These are phyloP conservation scores for Pythium pyrilobum DNA, from an alignment of 352 stramenopile genomes.

Conservation along the genomic window DNA sequence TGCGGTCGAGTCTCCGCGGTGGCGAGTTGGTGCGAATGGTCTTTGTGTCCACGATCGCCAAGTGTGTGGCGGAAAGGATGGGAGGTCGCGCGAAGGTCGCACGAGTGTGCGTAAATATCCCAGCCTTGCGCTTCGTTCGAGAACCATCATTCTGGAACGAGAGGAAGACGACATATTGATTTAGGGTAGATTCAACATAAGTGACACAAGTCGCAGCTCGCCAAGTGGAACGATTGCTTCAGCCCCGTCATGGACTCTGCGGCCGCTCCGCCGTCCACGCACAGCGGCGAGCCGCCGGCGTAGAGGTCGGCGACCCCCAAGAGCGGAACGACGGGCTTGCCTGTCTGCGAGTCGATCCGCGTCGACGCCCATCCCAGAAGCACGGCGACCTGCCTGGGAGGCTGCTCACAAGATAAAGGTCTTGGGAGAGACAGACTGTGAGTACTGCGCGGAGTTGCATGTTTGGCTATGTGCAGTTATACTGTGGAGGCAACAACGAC, in stretches of 20 bases:
- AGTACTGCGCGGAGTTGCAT: no score
- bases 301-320: not conserved
- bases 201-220: no score
- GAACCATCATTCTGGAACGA: not conserved
- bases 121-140: no score
- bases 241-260: not conserved
- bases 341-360: not conserved
- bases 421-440: no score
- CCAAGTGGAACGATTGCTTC: not conserved
- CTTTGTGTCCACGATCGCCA: not conserved
- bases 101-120: not conserved
- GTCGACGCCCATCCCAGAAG: not conserved
- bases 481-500: no score
- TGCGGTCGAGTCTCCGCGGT: no score
- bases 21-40: not conserved
- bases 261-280: not conserved
- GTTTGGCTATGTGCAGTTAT: no score
- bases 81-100: slow-evolving; percentile 20
- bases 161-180: no score
- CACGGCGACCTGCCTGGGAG: not conserved
- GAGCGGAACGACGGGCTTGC: not conserved
- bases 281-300: slow-evolving; percentile 6
- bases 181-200: no score
- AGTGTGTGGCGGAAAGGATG: not conserved
- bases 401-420: not conserved